These are phyloP conservation scores for Zoysia matrella DNA, from an alignment of 202 grass and related monocot species.

Conservation along the genomic window DNA sequence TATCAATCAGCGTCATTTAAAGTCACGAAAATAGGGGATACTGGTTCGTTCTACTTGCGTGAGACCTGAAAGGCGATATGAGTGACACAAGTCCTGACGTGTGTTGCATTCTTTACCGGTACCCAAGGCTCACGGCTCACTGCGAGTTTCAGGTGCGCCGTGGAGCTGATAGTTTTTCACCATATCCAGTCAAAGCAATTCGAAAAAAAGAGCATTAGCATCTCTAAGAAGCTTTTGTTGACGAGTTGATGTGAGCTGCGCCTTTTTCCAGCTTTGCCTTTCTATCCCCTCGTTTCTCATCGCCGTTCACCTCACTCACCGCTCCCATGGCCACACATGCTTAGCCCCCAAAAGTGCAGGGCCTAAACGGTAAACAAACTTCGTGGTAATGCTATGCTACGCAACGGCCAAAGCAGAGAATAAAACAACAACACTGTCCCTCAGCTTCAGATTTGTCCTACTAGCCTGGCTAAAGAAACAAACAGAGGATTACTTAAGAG, in stretches of 20 bases:
- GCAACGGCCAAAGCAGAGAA: constrained; percentile 48
- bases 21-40: too few species aligned
- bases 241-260: constrained; percentile 57
- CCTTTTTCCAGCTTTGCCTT: constrained; percentile 62
- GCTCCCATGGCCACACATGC: constrained; percentile 41
- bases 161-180: constrained; percentile 4
- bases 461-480: constrained; percentile 20
- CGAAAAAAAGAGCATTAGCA: constrained; percentile 62
- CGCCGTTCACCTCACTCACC: constrained; percentile 25
- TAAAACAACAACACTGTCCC: constrained; percentile 36
- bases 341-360: constrained; percentile 50
- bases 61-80: neutral
- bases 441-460: constrained; percentile 6
- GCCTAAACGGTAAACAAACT: constrained; percentile 46
- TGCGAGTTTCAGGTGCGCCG: constrained; percentile 2
- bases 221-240: constrained; percentile 76
- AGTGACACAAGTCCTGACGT: neutral
- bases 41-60: neutral
- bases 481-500: constrained; percentile 8
- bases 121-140: constrained; percentile 8
- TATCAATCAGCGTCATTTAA: too few species aligned
- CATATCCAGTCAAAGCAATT: constrained; percentile 53
- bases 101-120: neutral
- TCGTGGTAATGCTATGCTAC: neutral
- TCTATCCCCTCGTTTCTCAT: constrained; percentile 59